A percentile compares a stretch with the other conserved stretches of the same genome.
These are phyloP conservation scores for Euphrasia confusa DNA, from an alignment of 257 asterid genomes.

Conservation along the genomic window DNA sequence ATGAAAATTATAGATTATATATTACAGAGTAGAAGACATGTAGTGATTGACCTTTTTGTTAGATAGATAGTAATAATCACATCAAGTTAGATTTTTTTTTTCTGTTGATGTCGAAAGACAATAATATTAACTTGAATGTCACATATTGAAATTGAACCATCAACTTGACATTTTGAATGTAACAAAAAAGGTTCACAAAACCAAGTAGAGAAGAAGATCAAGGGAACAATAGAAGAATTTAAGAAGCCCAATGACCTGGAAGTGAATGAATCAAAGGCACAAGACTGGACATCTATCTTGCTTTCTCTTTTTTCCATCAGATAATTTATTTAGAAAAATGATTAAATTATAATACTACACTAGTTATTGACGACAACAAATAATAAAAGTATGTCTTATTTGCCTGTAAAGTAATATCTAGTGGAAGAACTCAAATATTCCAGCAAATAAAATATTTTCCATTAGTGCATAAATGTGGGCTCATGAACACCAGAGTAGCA, in stretches of 20 bases:
- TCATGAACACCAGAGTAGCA: slow-evolving; percentile 13
- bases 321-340: neutral
- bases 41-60: slow-evolving; percentile 2
- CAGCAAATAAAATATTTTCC: neutral
- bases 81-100: neutral
- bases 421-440: slow-evolving; percentile 12
- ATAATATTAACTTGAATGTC: neutral
- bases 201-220: slow-evolving; percentile 2
- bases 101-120: slow-evolving; percentile 4
- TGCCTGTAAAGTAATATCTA: neutral
- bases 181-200: neutral
- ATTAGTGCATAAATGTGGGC: slow-evolving; percentile 8
- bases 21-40: slow-evolving; percentile 1
- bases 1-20: too few relatives aligned
- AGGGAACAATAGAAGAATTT: neutral
- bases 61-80: neutral
- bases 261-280: neutral
- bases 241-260: slow-evolving; percentile 8
- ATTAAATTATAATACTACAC: neutral
- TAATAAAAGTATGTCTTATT: neutral
- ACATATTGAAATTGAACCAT: slow-evolving; percentile 1
- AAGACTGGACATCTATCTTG: neutral
- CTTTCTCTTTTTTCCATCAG: neutral
- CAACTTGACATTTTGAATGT: neutral
- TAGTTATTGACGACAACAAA: neutral